Evolutionary conservation across 352 stramenopile species (phyloP), one percentile per base, ranked within the genome.

Genomic region (Globisporangium camurandrum): DNA sequence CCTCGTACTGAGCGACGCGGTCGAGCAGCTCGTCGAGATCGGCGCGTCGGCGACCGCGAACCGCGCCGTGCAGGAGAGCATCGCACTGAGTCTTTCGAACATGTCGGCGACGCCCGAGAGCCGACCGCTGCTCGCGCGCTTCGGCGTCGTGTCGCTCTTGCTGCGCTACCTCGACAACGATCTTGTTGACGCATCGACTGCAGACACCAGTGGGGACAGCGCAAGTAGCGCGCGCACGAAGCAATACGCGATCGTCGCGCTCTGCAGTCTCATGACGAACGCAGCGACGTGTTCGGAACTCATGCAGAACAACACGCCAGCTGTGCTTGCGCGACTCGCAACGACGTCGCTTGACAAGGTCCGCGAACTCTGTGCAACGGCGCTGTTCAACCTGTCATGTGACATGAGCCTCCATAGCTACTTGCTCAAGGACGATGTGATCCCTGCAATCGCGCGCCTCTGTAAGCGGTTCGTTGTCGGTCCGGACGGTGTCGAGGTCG

Each of bases 301-400:
- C 16, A 69, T 91, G 51, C 70, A 87, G 44, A 81, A 66, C 55
- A 85, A 88, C 49, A 63, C 88, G 4, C 66, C 72, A 0, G 61
- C 66, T 12, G 75, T 84, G 17, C 62, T 90, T 2, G 70, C 75
- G 1, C 64, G 54, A 1, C 56, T 88, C 16, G 68, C 75, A 0
- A 42, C 47, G 14, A 69, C 64, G 1, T 58, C 69, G 11, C 57
- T 75, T 17, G 70, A 88, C 26, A 71, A 72, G 31, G 71, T 88
- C 0, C 70, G 75, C 10, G 82, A 91, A 24, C 60, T 91, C 4
- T 89, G 76, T 24, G 70, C 75, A 11, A 84, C 80, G n/a, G 75
- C 75, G 19, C 61, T 91, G 1, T 88, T 87, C 53, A 93, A 91
- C 30, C 54, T 90, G n/a, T 91, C 79, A 8, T 86, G 77, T 36